Evolutionary conservation across 805 yeast genomes (phyloP).

Genomic region (Grigorovia yakushimaensis): DNA sequence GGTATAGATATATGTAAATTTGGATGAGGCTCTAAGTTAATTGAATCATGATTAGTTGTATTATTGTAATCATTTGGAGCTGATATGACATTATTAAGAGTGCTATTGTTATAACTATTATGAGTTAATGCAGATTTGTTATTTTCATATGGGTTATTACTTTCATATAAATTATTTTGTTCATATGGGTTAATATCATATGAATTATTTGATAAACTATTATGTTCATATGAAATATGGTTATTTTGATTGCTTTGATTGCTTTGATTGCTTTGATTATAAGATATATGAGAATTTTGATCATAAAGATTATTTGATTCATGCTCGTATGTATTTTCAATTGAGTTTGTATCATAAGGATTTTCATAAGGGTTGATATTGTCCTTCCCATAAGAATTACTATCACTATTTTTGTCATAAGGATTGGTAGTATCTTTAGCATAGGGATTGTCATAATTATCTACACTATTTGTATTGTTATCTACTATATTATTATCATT

Average conservation of each 20-base stretch:
- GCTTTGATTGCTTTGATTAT: too few species aligned
- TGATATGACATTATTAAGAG: too few species aligned
- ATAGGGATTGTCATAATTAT: background rate
- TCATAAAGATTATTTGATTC: too few species aligned
- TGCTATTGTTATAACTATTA: background rate
- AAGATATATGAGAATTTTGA: too few species aligned
- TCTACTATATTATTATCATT: background rate
- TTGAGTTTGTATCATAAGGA: too few species aligned
- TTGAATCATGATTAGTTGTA: background rate
- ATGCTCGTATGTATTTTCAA: too few species aligned
- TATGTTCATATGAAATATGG: background rate
- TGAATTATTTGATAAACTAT: background rate
- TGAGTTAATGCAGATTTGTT: background rate
- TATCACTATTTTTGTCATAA: background rate
- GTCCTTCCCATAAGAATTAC: background rate
- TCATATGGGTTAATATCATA: background rate
- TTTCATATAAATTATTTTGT: background rate
- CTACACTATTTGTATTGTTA: background rate
- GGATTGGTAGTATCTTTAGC: background rate
- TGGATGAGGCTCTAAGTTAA: conserved; percentile 15
- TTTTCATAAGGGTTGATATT: too few species aligned
- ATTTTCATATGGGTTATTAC: background rate
- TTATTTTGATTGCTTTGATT: background rate
- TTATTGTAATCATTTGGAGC: background rate
- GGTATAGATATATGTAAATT: conserved; percentile 1